These are phyloP conservation scores for Pseudogymnoascus sp. DNA, from an alignment of 2,329 filamentous ascomycete genomes.

Conservation along the genomic window DNA sequence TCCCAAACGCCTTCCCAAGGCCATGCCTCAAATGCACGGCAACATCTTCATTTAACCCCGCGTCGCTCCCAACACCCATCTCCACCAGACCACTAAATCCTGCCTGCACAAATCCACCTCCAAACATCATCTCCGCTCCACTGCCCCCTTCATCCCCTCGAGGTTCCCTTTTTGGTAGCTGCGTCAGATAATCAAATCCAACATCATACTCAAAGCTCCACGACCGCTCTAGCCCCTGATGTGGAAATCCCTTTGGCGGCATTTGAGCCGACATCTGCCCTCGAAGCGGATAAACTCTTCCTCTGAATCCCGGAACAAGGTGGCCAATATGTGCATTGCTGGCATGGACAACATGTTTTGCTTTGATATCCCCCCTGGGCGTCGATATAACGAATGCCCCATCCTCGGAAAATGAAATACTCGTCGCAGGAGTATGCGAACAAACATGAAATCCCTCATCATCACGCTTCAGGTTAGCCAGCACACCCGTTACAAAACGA, in stretches of 20 bases:
- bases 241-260: constrained; percentile 30
- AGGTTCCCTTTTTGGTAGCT: constrained; percentile 29
- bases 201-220: constrained; percentile 50
- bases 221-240: constrained; percentile 34
- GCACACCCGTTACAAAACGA: constrained; percentile 39
- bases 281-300: constrained; percentile 37
- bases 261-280: constrained; percentile 44
- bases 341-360: constrained; percentile 47
- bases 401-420: constrained; percentile 13
- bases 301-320: constrained; percentile 41
- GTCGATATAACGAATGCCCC: constrained; percentile 39
- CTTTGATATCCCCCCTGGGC: constrained; percentile 34
- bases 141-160: constrained; percentile 13
- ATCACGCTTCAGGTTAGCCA: constrained; percentile 24
- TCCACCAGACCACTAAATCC: constrained; percentile 36
- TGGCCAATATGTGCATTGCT: constrained; percentile 47
- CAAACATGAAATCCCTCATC: constrained; percentile 24
- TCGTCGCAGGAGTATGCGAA: constrained; percentile 32
- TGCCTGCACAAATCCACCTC: constrained; percentile 42
- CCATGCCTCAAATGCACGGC: constrained; percentile 34
- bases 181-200: constrained; percentile 62
- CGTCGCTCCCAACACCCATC: constrained; percentile 41
- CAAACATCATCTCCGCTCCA: constrained; percentile 43
- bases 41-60: constrained; percentile 31
- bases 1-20: constrained; percentile 34